These are phyloP conservation scores for Whalleya microplaca DNA, from an alignment of 2,329 filamentous ascomycete genomes.

Conservation along the genomic window DNA sequence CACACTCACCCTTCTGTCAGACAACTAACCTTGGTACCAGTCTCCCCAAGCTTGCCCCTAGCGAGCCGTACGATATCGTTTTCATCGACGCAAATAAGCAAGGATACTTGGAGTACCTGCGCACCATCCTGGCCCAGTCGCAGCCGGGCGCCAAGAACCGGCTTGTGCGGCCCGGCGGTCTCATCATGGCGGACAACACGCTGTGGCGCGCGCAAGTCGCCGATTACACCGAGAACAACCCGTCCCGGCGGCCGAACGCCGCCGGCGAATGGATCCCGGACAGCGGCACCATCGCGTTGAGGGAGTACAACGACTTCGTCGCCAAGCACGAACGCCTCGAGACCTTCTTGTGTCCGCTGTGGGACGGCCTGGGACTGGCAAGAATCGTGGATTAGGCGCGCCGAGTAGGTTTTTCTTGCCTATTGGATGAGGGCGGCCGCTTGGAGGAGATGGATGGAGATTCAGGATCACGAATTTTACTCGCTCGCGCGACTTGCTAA, in stretches of 20 bases:
- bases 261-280: constrained; percentile 14
- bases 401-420: no score
- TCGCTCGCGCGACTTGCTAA: no score
- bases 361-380: constrained; percentile 47
- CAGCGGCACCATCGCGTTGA: constrained; percentile 29
- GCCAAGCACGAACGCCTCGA: constrained; percentile 42
- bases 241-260: constrained; percentile 23
- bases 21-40: constrained; percentile 21
- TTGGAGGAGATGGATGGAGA: no score
- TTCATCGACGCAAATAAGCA: constrained; percentile 60
- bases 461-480: no score
- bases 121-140: constrained; percentile 49
- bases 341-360: constrained; percentile 46
- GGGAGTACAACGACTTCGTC: constrained; percentile 42
- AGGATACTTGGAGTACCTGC: constrained; percentile 54
- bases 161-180: constrained; percentile 51
- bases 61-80: constrained; percentile 55
- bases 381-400: constrained; percentile 31
- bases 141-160: constrained; percentile 40
- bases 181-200: constrained; percentile 60
- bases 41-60: constrained; percentile 34
- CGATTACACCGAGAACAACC: constrained; percentile 44
- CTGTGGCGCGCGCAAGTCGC: constrained; percentile 54
- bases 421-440: no score
- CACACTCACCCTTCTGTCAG: not conserved